Conservation (phyloP, 352 stramenopile genomes). For the Globisporangium cylindrosporum region DNA sequence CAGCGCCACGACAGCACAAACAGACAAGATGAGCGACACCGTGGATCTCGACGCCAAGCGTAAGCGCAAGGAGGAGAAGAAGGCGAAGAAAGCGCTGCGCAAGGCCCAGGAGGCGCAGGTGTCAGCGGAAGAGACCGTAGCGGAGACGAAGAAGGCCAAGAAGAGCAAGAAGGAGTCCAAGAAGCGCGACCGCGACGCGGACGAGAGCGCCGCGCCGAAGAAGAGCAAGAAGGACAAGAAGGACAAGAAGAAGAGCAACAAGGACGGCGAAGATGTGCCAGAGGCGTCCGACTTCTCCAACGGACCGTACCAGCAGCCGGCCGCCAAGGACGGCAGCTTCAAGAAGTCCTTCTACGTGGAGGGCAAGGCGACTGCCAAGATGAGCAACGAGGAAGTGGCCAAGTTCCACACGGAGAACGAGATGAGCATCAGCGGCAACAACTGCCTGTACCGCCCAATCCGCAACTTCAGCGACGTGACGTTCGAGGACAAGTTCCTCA, state of each 20-base stretch:
- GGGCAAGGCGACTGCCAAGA: conserved; percentile 59
- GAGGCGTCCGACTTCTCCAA: conserved; percentile 51
- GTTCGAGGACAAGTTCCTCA: conserved; percentile 88
- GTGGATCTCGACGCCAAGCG: conserved; percentile 29
- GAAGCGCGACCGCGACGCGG: conserved; percentile 28
- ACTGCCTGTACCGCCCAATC: conserved; percentile 86
- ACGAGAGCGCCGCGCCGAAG: conserved; percentile 23
- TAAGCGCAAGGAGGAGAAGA: conserved; percentile 33
- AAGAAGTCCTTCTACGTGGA: conserved; percentile 87
- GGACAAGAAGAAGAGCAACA: conserved; percentile 41
- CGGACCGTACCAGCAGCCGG: conserved; percentile 71
- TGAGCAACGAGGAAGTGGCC: conserved; percentile 73
- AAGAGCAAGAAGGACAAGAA: conserved; percentile 49
- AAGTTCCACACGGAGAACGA: conserved; percentile 86
- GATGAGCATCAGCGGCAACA: conserved; percentile 83
- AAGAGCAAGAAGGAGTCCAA: conserved; percentile 41
- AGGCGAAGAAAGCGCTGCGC: conserved; percentile 34
- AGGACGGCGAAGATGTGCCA: conserved; percentile 11
- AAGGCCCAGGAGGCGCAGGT: conserved; percentile 36
- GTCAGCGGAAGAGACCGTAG: conserved; percentile 26
- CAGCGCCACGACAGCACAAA: background rate
- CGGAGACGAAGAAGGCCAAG: conserved; percentile 35
- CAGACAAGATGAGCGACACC: conserved; percentile 16
- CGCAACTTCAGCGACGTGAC: conserved; percentile 69
- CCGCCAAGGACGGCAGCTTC: conserved; percentile 65